Evolutionary conservation across 2,329 filamentous ascomycete genomes (phyloP).

Genomic region (Diaporthe destruens): DNA sequence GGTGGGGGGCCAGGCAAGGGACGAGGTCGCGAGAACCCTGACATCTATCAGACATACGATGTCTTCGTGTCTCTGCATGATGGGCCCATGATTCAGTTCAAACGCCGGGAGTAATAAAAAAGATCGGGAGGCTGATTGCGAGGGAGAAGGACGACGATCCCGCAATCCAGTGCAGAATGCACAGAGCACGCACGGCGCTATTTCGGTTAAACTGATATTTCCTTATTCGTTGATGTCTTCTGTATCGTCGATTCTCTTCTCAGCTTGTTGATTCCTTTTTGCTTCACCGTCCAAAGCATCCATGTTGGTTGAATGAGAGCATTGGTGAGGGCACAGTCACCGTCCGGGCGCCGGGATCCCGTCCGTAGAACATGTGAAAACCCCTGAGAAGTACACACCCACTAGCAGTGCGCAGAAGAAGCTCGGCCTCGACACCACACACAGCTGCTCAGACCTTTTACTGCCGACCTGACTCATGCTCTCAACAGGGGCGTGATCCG

Average conservation of each 20-base stretch:
- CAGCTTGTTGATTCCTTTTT: not conserved
- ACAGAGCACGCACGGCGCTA: not conserved
- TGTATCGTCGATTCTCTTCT: not conserved
- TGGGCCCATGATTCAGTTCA: constrained; percentile 31
- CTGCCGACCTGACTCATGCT: not conserved
- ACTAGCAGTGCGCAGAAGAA: not conserved
- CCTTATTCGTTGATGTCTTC: not conserved
- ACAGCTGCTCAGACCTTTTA: not conserved
- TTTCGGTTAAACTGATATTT: not conserved
- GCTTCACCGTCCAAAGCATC: no score
- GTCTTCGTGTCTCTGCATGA: constrained; percentile 19
- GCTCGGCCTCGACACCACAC: not conserved
- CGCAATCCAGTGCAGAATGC: not conserved
- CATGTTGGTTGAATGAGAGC: not conserved
- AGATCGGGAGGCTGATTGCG: no score
- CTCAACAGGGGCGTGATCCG: constrained; percentile 6
- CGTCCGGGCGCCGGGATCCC: no score
- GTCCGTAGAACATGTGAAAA: not conserved
- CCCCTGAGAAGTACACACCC: not conserved
- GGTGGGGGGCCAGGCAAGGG: constrained; percentile 11
- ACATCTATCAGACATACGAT: constrained; percentile 23
- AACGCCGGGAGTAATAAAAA: not conserved
- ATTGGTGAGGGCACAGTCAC: not conserved
- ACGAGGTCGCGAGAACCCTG: constrained; percentile 7
- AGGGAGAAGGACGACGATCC: not conserved